phyloP scores from a whole-genome alignment of 768 basidiomycete species.

The Mycena leptocephala region DNA sequence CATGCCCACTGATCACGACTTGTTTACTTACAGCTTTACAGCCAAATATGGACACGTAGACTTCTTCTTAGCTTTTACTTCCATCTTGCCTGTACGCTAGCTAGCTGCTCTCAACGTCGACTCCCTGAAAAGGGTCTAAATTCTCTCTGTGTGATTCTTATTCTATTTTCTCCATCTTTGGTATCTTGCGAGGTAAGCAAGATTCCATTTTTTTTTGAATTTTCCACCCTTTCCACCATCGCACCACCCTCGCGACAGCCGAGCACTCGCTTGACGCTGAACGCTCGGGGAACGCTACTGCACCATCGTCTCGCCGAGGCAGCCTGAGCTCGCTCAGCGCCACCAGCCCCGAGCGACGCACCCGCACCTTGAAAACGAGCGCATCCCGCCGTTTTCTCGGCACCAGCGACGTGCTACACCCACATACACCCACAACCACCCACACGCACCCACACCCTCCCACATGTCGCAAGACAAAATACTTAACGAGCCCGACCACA shows the following conservation, averaged over 20 bases:
- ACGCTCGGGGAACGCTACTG: not conserved
- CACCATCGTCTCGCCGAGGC: not conserved
- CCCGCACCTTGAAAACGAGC: not conserved
- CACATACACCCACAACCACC: not conserved
- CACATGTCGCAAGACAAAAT: too few relatives aligned
- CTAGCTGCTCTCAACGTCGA: too few relatives aligned
- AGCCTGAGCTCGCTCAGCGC: conserved; percentile 13
- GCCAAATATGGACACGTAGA: too few relatives aligned
- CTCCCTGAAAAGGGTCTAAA: too few relatives aligned
- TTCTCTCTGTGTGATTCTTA: too few relatives aligned
- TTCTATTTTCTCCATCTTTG: too few relatives aligned
- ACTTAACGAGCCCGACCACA: not conserved
- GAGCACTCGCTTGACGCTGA: not conserved
- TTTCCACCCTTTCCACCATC: conserved; percentile 1
- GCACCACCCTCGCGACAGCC: not conserved
- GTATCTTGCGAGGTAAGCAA: too few relatives aligned
- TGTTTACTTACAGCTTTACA: too few relatives aligned
- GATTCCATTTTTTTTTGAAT: conserved; percentile 10
- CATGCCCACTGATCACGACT: too few relatives aligned
- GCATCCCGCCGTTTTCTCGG: not conserved
- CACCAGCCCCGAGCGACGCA: not conserved
- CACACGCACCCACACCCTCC: not conserved
- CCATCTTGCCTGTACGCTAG: too few relatives aligned
- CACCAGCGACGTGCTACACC: not conserved
- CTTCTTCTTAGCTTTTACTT: too few relatives aligned